These are phyloP conservation scores for Phialemoniopsis sp. DNA, from an alignment of 2,329 filamentous ascomycete genomes.

Conservation along the genomic window DNA sequence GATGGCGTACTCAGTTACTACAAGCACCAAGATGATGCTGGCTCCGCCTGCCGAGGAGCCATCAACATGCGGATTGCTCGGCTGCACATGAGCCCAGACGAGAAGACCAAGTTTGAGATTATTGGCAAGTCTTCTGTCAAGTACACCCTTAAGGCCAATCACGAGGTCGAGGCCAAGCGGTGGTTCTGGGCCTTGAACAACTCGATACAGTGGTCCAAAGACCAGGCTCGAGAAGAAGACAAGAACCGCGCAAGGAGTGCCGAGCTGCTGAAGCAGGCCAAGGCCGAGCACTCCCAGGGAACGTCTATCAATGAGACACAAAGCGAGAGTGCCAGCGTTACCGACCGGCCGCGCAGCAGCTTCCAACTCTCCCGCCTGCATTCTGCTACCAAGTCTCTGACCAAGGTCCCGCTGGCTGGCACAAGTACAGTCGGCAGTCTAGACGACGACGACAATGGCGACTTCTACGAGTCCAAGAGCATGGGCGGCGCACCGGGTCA, in stretches of 20 bases:
- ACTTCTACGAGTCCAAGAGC: slow-evolving; percentile 27
- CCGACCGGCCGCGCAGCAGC: slow-evolving; percentile 39
- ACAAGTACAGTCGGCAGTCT: slow-evolving; percentile 43
- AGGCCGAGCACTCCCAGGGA: slow-evolving; percentile 61
- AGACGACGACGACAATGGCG: slow-evolving; percentile 47
- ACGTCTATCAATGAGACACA: slow-evolving; percentile 40
- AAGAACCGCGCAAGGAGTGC: slow-evolving; percentile 69
- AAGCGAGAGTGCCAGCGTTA: slow-evolving; percentile 49
- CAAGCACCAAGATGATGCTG: slow-evolving; percentile 97
- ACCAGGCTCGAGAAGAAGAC: slow-evolving; percentile 90
- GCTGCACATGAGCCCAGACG: slow-evolving; percentile 92
- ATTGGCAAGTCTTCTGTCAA: slow-evolving; percentile 98
- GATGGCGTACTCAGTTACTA: slow-evolving; percentile 98
- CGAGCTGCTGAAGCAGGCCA: slow-evolving; percentile 73
- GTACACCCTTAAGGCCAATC: slow-evolving; percentile 95
- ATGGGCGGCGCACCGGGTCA: slow-evolving; percentile 17
- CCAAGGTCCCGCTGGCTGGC: slow-evolving; percentile 23
- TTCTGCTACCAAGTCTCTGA: slow-evolving; percentile 26
- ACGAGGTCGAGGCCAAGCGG: slow-evolving; percentile 94
- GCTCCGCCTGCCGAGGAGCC: slow-evolving; percentile 90
- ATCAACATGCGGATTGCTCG: slow-evolving; percentile 98
- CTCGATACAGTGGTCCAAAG: slow-evolving; percentile 96
- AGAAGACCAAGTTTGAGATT: slow-evolving; percentile 97
- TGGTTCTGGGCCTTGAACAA: slow-evolving; percentile 99
- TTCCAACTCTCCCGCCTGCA: slow-evolving; percentile 38